phyloP scores from a whole-genome alignment of 2,329 filamentous ascomycete genomes.

The Tothia fuscella region DNA sequence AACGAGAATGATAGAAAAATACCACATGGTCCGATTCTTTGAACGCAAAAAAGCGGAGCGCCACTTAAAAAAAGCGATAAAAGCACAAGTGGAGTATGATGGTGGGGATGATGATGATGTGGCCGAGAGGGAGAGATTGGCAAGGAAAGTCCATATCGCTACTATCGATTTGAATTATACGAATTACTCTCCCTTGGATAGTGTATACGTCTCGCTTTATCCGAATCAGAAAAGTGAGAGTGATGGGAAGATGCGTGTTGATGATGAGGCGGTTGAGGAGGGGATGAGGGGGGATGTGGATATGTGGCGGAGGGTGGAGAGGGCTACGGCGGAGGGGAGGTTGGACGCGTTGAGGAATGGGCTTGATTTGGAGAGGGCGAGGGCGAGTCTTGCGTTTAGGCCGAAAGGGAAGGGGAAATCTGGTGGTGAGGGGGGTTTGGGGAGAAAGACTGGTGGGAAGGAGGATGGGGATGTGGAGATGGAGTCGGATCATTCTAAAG shows the following conservation, averaged over 20 bases:
- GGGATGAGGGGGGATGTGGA: constrained; percentile 35
- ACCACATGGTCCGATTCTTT: constrained; percentile 78
- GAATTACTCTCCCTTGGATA: constrained; percentile 56
- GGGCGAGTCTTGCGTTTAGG: neutral
- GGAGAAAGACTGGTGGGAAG: no score
- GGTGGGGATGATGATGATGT: constrained; percentile 43
- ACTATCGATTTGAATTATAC: constrained; percentile 69
- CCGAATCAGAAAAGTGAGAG: constrained; percentile 21
- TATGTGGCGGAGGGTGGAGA: constrained; percentile 59
- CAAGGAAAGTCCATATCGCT: constrained; percentile 50
- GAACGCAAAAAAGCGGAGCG: constrained; percentile 63
- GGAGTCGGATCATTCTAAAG: no score
- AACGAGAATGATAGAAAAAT: constrained; percentile 61
- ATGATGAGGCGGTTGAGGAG: constrained; percentile 26
- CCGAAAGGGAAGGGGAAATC: no score
- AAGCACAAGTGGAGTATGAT: constrained; percentile 41
- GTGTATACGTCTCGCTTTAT: constrained; percentile 54
- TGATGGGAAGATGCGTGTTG: constrained; percentile 16
- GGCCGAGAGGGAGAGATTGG: constrained; percentile 40
- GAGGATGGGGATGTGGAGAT: no score
- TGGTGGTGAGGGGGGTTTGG: no score
- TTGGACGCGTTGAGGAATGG: constrained; percentile 47
- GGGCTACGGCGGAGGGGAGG: constrained; percentile 47
- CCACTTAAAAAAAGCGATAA: constrained; percentile 51
- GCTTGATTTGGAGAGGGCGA: constrained; percentile 17